Percentiles rank a stretch among this genome's conserved stretches.
phyloP scores from a whole-genome alignment of 345 rosid species.

The Brassica napus region Da-Ae NC_063444.1:36580001-36580500 shows the following conservation, averaged over 20 bases:
- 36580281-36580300: too few relatives aligned
- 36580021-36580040: too few relatives aligned
- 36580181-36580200: not conserved
- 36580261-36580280: too few relatives aligned
- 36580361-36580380: not conserved
- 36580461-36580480: constrained; percentile 1
- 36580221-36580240: not conserved
- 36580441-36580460: not conserved
- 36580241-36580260: not conserved
- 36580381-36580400: not conserved
- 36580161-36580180: too few relatives aligned
- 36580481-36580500: constrained; percentile 8
- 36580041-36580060: too few relatives aligned
- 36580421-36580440: not conserved
- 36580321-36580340: not conserved
- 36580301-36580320: not conserved
- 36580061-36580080: too few relatives aligned
- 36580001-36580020: too few relatives aligned
- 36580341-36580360: not conserved
- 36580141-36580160: too few relatives aligned
- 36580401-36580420: not conserved
- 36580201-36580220: not conserved
- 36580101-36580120: too few relatives aligned
- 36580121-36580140: too few relatives aligned
- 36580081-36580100: too few relatives aligned